These are phyloP conservation scores for Solanum hybrid DNA, from an alignment of 305 asterid genomes.

Conservation along the genomic window DNA sequence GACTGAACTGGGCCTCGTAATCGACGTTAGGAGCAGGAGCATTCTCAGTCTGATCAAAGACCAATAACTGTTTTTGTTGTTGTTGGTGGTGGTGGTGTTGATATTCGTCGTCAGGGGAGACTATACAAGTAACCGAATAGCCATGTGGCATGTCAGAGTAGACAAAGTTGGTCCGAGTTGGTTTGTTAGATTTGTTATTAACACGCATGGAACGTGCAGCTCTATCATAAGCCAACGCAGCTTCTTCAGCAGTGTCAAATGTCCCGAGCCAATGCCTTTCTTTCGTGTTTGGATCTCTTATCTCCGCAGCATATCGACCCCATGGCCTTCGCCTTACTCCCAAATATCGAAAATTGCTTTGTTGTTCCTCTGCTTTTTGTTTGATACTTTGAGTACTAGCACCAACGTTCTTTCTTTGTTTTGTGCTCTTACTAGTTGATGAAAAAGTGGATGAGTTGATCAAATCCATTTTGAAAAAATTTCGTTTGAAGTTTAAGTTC, in stretches of 20 bases:
- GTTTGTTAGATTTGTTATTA: constrained; percentile 15
- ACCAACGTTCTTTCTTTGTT: constrained; percentile 3
- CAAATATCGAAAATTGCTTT: constrained; percentile 29
- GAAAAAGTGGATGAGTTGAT: constrained; percentile 6
- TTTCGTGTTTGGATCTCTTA: constrained; percentile 73
- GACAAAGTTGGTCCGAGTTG: constrained; percentile 75
- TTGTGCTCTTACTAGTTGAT: constrained; percentile 16
- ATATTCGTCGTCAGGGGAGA: constrained; percentile 66
- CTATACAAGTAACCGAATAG: constrained; percentile 65
- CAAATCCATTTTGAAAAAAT: background rate
- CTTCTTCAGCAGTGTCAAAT: constrained; percentile 87
- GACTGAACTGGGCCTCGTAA: background rate
- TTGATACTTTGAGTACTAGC: background rate
- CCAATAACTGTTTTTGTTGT: background rate
- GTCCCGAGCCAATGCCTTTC: constrained; percentile 90
- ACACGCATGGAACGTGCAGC: constrained; percentile 81
- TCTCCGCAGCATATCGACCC: constrained; percentile 89
- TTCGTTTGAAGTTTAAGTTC: background rate
- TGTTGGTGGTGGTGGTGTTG: background rate
- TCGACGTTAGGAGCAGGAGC: background rate
- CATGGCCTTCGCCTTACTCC: constrained; percentile 83
- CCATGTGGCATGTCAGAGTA: constrained; percentile 92
- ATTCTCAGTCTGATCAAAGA: background rate
- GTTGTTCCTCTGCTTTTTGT: background rate
- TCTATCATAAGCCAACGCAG: constrained; percentile 78